phyloP scores from a whole-genome alignment of 345 rosid species.

The Mercurialis annua region DNA sequence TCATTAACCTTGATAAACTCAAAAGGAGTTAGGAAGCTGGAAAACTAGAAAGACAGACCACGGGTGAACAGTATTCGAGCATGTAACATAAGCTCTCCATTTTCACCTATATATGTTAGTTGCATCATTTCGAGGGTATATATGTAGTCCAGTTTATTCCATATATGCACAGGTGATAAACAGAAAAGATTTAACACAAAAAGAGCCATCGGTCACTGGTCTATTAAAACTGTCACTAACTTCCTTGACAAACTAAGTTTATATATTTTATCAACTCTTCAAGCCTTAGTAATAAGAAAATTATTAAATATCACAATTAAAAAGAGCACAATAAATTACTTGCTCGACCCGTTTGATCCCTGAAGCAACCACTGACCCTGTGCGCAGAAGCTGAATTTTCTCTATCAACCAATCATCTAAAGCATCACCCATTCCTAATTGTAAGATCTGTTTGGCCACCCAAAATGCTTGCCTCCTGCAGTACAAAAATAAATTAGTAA shows the following conservation, averaged over 20 bases:
- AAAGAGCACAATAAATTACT: conserved; percentile 36
- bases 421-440: conserved; percentile 99
- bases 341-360: conserved; percentile 84
- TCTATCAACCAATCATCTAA: conserved; percentile 97
- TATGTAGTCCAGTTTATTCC: background rate
- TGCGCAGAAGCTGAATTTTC: conserved; percentile 83
- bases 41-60: background rate
- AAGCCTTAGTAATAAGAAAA: background rate
- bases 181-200: background rate
- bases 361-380: conserved; percentile 82
- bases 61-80: background rate
- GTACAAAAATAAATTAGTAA: conserved; percentile 16
- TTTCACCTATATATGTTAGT: background rate
- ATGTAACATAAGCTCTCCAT: background rate
- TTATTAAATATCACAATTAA: background rate
- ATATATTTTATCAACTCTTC: background rate
- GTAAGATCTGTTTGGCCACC: conserved; percentile 97
- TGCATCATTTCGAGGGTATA: background rate
- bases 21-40: background rate
- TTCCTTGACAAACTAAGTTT: background rate
- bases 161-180: background rate
- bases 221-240: background rate
- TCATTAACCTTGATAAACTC: background rate
- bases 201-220: background rate
- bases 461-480: conserved; percentile 93